These are phyloP conservation scores for Globisporangium spiculum DNA, from an alignment of 352 stramenopile species.

Conservation along the genomic window DNA sequence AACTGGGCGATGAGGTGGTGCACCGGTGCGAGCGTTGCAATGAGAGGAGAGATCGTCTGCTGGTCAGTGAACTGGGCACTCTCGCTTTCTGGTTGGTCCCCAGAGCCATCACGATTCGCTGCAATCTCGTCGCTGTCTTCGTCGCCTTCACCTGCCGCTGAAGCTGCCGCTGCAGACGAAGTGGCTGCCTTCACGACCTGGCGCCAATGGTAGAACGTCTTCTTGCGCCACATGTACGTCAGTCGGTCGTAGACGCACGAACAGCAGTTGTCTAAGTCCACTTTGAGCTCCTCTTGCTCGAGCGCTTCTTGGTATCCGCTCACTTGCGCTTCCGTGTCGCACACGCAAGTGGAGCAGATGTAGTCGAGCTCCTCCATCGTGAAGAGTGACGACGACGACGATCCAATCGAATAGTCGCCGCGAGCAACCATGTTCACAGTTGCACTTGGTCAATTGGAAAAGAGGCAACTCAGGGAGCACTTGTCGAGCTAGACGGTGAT, in stretches of 20 bases:
- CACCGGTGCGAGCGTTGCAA: conserved; percentile 28
- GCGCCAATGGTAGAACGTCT: conserved; percentile 73
- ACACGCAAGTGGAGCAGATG: conserved; percentile 57
- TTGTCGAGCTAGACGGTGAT: neutral
- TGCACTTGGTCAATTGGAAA: neutral
- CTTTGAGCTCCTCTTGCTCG: conserved; percentile 19
- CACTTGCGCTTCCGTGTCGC: conserved; percentile 40
- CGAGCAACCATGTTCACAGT: conserved; percentile 5
- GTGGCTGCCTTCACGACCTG: conserved; percentile 30
- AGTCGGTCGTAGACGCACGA: conserved; percentile 66
- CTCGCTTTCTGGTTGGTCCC: neutral
- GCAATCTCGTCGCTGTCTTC: neutral
- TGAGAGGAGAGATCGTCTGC: neutral
- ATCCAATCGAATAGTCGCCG: neutral
- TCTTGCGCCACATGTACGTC: conserved; percentile 77
- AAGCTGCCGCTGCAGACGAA: conserved; percentile 12
- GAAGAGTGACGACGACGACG: conserved; percentile 27
- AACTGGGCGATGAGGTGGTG: conserved; percentile 47
- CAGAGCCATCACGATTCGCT: neutral
- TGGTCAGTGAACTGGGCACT: neutral
- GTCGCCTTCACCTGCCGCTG: neutral
- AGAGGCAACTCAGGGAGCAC: neutral
- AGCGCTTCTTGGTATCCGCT: conserved; percentile 30
- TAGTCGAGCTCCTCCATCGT: conserved; percentile 65
- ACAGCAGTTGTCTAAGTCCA: conserved; percentile 51